Percentiles rank a stretch among this genome's conserved stretches.
phyloP scores from a whole-genome alignment of 192 early-diverging fungal species.

The Backusella tarrabulga region DNA sequence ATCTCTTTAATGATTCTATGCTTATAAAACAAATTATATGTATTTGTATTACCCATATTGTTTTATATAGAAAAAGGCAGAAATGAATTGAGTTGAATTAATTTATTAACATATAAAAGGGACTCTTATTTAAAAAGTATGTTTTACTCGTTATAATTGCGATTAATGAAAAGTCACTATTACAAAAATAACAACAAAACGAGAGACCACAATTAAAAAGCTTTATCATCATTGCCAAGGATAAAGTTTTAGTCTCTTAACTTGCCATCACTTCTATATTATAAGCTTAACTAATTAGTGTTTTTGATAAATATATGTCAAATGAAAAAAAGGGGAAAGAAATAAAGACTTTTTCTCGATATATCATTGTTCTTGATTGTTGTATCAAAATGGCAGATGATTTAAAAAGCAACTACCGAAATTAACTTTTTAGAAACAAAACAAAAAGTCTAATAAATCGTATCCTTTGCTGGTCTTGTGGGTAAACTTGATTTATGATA shows the following conservation, averaged over 20 bases:
- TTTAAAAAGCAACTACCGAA: not conserved
- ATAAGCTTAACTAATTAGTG: not conserved
- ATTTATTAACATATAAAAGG: not conserved
- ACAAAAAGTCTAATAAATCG: not conserved
- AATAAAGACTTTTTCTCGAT: not conserved
- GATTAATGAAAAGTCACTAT: not conserved
- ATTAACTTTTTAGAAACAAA: not conserved
- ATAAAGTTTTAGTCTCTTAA: not conserved
- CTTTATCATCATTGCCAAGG: not conserved
- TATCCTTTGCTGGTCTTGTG: not conserved
- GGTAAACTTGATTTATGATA: not conserved
- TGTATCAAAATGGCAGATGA: not conserved
- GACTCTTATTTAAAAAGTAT: not conserved
- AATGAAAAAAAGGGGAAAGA: not conserved
- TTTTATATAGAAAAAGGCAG: not conserved
- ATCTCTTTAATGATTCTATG: not conserved
- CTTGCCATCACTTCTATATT: not conserved
- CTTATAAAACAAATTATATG: not conserved
- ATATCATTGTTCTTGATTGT: not conserved
- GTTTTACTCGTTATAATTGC: not conserved
- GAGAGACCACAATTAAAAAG: not conserved
- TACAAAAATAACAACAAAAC: not conserved
- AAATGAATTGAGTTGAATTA: not conserved
- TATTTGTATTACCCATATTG: not conserved
- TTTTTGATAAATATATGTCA: not conserved